Conservation (phyloP, 768 basidiomycete species). For the Pulveroboletus sp. region DNA sequence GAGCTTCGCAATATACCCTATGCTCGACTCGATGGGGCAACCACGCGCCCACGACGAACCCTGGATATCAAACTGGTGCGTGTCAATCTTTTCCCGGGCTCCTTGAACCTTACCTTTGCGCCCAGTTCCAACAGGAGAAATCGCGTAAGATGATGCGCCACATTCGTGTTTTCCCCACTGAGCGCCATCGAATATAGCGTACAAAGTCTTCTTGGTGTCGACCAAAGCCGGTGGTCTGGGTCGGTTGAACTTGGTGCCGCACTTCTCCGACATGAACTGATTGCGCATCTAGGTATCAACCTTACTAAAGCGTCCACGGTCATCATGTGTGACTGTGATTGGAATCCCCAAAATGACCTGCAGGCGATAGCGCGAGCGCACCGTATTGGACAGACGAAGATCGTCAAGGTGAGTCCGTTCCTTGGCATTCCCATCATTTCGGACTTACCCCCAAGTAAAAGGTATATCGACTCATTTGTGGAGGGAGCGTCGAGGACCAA, state of each 20-base stretch:
- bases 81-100: background rate
- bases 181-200: conserved; percentile 35
- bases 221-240: conserved; percentile 74
- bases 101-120: conserved; percentile 1
- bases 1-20: conserved; percentile 54
- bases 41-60: conserved; percentile 50
- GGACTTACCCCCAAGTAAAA: conserved; percentile 18
- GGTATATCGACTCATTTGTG: conserved; percentile 70
- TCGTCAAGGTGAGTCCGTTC: conserved; percentile 47
- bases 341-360: conserved; percentile 76
- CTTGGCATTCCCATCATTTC: background rate
- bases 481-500: conserved; percentile 72
- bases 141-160: conserved; percentile 41
- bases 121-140: conserved; percentile 55
- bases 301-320: conserved; percentile 79
- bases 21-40: conserved; percentile 59
- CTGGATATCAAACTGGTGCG: conserved; percentile 57
- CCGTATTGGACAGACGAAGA: conserved; percentile 74
- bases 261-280: conserved; percentile 13
- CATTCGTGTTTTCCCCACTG: background rate
- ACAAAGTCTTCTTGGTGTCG: conserved; percentile 67
- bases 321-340: conserved; percentile 74
- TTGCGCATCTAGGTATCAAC: conserved; percentile 59
- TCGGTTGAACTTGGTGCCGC: conserved; percentile 18
- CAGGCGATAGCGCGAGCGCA: conserved; percentile 87